These are phyloP conservation scores for Phanerochaete carnosa DNA, from an alignment of 768 basidiomycete species.

Conservation along the genomic window DNA sequence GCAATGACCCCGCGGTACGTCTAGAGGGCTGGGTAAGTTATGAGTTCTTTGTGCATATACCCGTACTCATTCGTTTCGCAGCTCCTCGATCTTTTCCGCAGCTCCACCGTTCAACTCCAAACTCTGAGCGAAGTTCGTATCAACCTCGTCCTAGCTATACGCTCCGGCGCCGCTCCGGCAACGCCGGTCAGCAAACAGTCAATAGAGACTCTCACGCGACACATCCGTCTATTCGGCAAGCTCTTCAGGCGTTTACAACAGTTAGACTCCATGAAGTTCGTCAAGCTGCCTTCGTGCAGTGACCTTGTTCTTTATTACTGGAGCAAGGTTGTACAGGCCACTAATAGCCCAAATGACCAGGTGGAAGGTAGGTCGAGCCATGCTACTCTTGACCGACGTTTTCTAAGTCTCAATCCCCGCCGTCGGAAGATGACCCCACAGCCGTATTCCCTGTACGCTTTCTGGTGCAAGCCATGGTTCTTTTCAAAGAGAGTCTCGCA, in stretches of 20 bases:
- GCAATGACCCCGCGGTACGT: constrained; percentile 34
- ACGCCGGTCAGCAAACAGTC: constrained; percentile 40
- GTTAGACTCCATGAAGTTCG: constrained; percentile 54
- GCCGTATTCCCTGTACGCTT: constrained; percentile 76
- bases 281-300: constrained; percentile 56
- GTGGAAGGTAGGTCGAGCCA: constrained; percentile 47
- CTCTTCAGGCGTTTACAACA: constrained; percentile 76
- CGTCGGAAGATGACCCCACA: constrained; percentile 48
- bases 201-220: constrained; percentile 60
- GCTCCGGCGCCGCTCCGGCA: constrained; percentile 29
- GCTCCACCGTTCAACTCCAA: constrained; percentile 54
- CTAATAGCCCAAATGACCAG: constrained; percentile 45
- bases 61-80: constrained; percentile 23
- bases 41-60: neutral
- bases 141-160: constrained; percentile 43
- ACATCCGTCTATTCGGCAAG: constrained; percentile 72
- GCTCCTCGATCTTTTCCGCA: constrained; percentile 61
- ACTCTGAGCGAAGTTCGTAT: constrained; percentile 56
- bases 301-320: constrained; percentile 79
- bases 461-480: constrained; percentile 79
- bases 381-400: neutral
- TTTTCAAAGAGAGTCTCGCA: constrained; percentile 79
- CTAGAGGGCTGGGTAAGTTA: constrained; percentile 52
- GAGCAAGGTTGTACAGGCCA: constrained; percentile 75
- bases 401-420: neutral